phyloP scores from a whole-genome alignment of 2,329 filamentous ascomycete genomes.

The Alternaria consortialis region DNA sequence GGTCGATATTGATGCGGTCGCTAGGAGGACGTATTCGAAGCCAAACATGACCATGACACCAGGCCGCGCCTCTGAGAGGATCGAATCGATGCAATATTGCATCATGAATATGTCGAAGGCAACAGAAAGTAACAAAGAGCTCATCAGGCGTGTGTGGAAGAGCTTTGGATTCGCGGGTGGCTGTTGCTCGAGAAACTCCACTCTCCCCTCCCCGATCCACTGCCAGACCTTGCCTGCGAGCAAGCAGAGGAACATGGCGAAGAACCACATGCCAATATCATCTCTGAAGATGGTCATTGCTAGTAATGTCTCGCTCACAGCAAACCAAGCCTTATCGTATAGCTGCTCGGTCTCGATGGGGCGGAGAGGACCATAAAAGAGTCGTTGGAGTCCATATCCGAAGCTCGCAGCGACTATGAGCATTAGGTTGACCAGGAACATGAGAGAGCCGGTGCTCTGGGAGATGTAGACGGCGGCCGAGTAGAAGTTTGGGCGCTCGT shows the following conservation, averaged over 20 bases:
- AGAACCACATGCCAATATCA: constrained; percentile 91
- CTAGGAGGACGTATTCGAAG: constrained; percentile 92
- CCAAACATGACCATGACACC: constrained; percentile 99
- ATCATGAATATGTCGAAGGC: constrained; percentile 83
- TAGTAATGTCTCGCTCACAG: constrained; percentile 93
- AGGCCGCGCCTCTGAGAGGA: constrained; percentile 86
- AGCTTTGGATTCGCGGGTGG: constrained; percentile 86
- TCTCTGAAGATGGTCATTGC: constrained; percentile 99
- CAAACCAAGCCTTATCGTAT: constrained; percentile 98
- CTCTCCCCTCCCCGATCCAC: constrained; percentile 95
- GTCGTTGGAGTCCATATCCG: constrained; percentile 85
- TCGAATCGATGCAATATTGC: constrained; percentile 80
- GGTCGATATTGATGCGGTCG: constrained; percentile 82
- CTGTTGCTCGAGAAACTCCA: constrained; percentile 95
- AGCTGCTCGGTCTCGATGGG: constrained; percentile 96
- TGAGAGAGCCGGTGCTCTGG: constrained; percentile 93
- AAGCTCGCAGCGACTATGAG: constrained; percentile 82
- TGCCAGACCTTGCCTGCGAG: constrained; percentile 97
- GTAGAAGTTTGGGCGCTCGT: constrained; percentile 97
- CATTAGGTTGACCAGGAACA: constrained; percentile 92
- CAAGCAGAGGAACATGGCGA: constrained; percentile 94
- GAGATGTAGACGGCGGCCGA: constrained; percentile 96
- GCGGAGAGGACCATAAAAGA: constrained; percentile 89
- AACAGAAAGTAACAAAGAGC: constrained; percentile 81
- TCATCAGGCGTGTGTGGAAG: constrained; percentile 83